Evolutionary conservation across 78 protist species (phyloP), one percentile per base, ranked within the genome.

Genomic region (Dictyostelium citrinum): DNA sequence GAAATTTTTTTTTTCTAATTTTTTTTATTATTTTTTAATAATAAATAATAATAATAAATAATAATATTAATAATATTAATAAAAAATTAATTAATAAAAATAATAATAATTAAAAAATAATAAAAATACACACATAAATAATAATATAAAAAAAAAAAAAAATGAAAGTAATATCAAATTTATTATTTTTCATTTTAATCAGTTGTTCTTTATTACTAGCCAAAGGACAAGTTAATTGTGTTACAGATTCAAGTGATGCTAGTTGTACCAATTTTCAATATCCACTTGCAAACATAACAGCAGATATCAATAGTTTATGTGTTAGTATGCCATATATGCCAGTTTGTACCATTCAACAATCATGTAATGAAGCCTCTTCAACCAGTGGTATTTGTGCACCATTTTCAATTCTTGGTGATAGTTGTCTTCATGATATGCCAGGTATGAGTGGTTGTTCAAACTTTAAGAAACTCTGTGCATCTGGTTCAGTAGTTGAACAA

Each of bases 401-500:
- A 78, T 90, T 77, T 5, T 60, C 82, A 41, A 8, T 90, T 22
- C 39, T 90, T 14, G 81, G 83, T n/a, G 86, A 90, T 24, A 31
- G 61, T 35, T 90, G 94, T 20, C 33, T 9, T 12, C 27, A 78
- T 16, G 94, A 90, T 55, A 90, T 90, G 94, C 81, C 86, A 49
- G 76, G 71, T n/a, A 90, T 90, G 94, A 24, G 33, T 10, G 85
- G 70, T 27, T 90, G 94, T 51, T 41, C 6, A 7, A 90, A 35
- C 9, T 90, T 77, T n/a, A 43, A 49, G 14, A 11, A 16, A 55
- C 5, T 90, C 1, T 90, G 94, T 27, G 33, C 41, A 20, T 20
- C 31, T 2, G 81, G 75, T 10, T 61, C 94, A 0, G 85, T 72
- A 0, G 94, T 90, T 1, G 20, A 16, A 22, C 39, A 51, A 60